phyloP scores from a whole-genome alignment of 2,329 filamentous ascomycete species.

The Calycina marina region DNA sequence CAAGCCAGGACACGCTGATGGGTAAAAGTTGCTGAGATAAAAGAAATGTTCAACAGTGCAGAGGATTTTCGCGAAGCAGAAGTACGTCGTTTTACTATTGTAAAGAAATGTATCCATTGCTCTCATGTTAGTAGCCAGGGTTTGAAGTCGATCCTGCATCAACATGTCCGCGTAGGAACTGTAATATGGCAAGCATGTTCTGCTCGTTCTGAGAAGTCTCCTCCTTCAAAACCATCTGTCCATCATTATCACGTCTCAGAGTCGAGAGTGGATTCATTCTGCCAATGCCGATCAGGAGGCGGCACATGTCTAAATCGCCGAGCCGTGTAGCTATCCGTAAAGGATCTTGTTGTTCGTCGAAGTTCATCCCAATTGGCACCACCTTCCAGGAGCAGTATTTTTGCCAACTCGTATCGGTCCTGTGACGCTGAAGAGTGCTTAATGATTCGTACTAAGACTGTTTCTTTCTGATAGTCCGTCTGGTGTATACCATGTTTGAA shows the following conservation, averaged over 20 bases:
- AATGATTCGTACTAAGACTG: conserved; percentile 3
- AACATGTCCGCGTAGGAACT: conserved; percentile 1
- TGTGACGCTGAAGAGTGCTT: conserved; percentile 1
- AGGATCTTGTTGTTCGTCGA: conserved; percentile 3
- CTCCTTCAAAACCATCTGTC: conserved; percentile 3
- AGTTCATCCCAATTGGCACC: conserved; percentile 1
- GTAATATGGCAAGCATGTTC: conserved; percentile 3
- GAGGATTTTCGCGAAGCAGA: too few species aligned
- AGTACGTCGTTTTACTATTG: too few species aligned
- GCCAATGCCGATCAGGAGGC: conserved; percentile 3
- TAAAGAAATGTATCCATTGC: too few species aligned
- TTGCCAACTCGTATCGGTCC: conserved; percentile 3
- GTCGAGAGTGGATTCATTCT: conserved; percentile 3
- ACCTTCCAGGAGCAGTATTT: conserved; percentile 3
- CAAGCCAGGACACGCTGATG: too few species aligned
- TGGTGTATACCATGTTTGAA: conserved; percentile 3
- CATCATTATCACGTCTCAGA: conserved; percentile 2
- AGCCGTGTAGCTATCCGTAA: conserved; percentile 2
- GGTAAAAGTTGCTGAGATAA: too few species aligned
- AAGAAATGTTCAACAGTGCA: too few species aligned
- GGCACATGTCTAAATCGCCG: conserved; percentile 3
- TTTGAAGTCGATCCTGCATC: conserved; percentile 1
- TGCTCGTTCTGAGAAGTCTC: conserved; percentile 1
- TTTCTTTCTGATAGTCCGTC: conserved; percentile 3
- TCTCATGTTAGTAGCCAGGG: conserved; percentile 1